phyloP scores from a whole-genome alignment of 495 filamentous ascomycete genomes.

The Jackrogersella minutella region DNA sequence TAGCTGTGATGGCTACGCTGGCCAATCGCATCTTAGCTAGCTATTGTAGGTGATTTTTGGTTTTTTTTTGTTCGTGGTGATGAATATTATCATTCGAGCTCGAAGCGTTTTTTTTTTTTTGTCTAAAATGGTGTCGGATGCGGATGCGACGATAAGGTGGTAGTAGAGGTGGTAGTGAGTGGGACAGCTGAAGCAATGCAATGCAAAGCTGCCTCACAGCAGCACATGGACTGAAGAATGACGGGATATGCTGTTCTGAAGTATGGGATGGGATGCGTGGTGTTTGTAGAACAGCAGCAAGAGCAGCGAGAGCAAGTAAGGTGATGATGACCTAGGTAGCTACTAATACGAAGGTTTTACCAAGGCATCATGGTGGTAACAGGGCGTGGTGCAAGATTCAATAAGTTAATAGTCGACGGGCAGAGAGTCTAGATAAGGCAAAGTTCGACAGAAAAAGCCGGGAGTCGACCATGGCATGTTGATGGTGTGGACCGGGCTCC shows the following conservation, averaged over 20 bases:
- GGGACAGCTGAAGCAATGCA: constrained; percentile 2
- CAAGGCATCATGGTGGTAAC: constrained; percentile 17
- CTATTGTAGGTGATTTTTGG: neutral
- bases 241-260: neutral
- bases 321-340: no score
- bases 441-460: neutral
- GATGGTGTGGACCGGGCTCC: constrained; percentile 14
- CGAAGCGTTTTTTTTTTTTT: neutral
- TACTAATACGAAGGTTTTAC: constrained; percentile 17
- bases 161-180: neutral
- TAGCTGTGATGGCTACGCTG: neutral
- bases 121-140: neutral
- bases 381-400: constrained; percentile 16
- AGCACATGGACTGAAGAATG: constrained; percentile 19
- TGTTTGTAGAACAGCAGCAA: neutral
- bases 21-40: constrained; percentile 29
- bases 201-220: constrained; percentile 25
- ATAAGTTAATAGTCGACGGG: constrained; percentile 2
- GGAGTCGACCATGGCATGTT: constrained; percentile 14
- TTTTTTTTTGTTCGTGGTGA: constrained; percentile 1
- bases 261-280: neutral
- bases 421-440: constrained; percentile 11
- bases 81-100: constrained; percentile 18
- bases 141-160: constrained; percentile 4
- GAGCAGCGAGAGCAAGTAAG: neutral